These are phyloP conservation scores for Bathelium albidoporum DNA, from an alignment of 495 filamentous ascomycete species.

Conservation along the genomic window DNA sequence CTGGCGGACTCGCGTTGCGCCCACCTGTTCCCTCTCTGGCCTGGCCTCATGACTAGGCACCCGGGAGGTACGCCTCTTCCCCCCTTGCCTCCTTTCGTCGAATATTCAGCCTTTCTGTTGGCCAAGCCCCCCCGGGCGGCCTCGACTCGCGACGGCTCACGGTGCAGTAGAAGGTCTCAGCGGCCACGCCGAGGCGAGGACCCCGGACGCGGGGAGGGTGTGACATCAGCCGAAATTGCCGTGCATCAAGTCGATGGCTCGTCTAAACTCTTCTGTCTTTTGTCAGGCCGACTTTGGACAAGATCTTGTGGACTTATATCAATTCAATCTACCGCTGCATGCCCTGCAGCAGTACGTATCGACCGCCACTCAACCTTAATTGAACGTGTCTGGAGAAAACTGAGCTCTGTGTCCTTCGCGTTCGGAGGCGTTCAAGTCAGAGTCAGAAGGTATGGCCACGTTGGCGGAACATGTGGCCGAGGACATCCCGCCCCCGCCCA, in stretches of 20 bases:
- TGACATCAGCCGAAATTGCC: conserved; percentile 1
- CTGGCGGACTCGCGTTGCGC: too few relatives aligned
- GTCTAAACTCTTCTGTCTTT: neutral
- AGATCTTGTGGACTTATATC: too few relatives aligned
- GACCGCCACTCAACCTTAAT: neutral
- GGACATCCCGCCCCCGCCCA: neutral
- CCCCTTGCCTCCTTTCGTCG: neutral
- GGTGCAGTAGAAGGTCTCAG: neutral
- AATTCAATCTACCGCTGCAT: neutral
- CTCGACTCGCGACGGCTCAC: neutral
- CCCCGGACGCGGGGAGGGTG: neutral
- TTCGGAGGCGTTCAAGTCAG: neutral
- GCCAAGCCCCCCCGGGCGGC: neutral
- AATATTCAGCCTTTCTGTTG: neutral
- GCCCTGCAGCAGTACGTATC: neutral
- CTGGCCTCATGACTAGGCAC: too few relatives aligned
- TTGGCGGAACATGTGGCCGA: neutral
- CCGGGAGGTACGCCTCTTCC: neutral
- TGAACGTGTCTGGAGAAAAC: neutral
- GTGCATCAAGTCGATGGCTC: neutral
- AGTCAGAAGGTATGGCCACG: neutral
- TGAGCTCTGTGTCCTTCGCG: neutral
- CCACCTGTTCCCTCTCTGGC: too few relatives aligned
- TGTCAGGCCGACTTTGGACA: neutral
- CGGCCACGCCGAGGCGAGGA: neutral